Evolutionary conservation across 805 yeast genomes (phyloP).

Genomic region (Myxozyma lipomycoides): DNA sequence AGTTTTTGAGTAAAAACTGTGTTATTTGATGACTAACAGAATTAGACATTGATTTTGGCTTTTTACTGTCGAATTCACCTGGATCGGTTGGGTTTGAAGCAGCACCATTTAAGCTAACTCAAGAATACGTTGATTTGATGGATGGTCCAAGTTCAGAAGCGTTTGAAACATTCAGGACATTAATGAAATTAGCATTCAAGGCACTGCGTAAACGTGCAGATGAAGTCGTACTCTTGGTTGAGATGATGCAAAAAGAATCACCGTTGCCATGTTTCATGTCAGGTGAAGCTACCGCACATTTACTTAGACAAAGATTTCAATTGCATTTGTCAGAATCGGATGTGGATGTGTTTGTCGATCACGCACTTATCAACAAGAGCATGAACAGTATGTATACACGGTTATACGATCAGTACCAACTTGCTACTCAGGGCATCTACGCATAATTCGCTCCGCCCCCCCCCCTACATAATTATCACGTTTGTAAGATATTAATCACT

Average conservation of each 20-base stretch:
- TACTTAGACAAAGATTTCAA: constrained; percentile 77
- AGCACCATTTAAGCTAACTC: constrained; percentile 90
- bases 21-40: not conserved
- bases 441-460: constrained; percentile 2
- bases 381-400: constrained; percentile 85
- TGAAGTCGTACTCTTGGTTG: constrained; percentile 76
- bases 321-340: constrained; percentile 68
- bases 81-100: constrained; percentile 97
- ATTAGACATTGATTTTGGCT: constrained; percentile 97
- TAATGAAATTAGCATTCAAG: constrained; percentile 70
- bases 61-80: constrained; percentile 86
- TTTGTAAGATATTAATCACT: not conserved
- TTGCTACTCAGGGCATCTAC: constrained; percentile 92
- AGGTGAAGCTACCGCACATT: constrained; percentile 77
- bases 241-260: constrained; percentile 90
- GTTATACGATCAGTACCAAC: constrained; percentile 90
- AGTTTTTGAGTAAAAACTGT: constrained; percentile 2
- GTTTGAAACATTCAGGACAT: constrained; percentile 55
- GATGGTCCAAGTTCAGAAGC: constrained; percentile 70
- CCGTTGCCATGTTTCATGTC: constrained; percentile 85
- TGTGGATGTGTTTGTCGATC: constrained; percentile 74
- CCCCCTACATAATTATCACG: not conserved
- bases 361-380: constrained; percentile 69
- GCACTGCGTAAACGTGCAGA: constrained; percentile 70
- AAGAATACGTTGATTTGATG: constrained; percentile 80